These are phyloP conservation scores for Trypethelium eluteriae DNA, from an alignment of 495 filamentous ascomycete genomes.

Conservation along the genomic window DNA sequence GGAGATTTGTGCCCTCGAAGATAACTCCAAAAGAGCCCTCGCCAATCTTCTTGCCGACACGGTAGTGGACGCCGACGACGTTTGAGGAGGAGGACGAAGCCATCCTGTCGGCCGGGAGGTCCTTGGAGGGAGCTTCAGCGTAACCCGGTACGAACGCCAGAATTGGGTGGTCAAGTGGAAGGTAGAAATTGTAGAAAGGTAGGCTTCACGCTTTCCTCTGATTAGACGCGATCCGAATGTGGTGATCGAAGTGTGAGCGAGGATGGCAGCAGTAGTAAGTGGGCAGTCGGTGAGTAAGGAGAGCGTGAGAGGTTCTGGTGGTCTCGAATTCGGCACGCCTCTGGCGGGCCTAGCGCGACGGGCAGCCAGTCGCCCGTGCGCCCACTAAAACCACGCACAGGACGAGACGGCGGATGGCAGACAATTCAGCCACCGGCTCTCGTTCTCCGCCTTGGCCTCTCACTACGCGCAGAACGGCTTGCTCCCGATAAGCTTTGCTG, in stretches of 20 bases:
- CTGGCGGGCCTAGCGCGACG: constrained; percentile 1
- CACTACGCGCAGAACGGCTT: too few relatives aligned
- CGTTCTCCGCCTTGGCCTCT: too few relatives aligned
- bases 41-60: constrained; percentile 98
- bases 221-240: neutral
- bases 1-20: constrained; percentile 94
- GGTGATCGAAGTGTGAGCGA: neutral
- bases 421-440: too few relatives aligned
- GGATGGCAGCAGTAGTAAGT: neutral
- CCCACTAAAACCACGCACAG: neutral
- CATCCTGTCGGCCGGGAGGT: constrained; percentile 45
- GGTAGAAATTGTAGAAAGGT: neutral
- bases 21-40: constrained; percentile 99
- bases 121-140: neutral
- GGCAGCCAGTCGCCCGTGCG: neutral
- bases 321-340: neutral
- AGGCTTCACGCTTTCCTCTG: neutral
- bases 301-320: neutral
- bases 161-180: neutral
- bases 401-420: neutral
- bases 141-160: neutral
- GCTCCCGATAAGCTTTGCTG: too few relatives aligned
- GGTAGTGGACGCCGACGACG: constrained; percentile 97
- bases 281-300: neutral
- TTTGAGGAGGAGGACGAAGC: constrained; percentile 85